A percentile compares a stretch with the other conserved stretches of the same genome.
Evolutionary conservation across 805 yeast species (phyloP).

Genomic region (Sugiyamaella lignohabitans): DNA sequence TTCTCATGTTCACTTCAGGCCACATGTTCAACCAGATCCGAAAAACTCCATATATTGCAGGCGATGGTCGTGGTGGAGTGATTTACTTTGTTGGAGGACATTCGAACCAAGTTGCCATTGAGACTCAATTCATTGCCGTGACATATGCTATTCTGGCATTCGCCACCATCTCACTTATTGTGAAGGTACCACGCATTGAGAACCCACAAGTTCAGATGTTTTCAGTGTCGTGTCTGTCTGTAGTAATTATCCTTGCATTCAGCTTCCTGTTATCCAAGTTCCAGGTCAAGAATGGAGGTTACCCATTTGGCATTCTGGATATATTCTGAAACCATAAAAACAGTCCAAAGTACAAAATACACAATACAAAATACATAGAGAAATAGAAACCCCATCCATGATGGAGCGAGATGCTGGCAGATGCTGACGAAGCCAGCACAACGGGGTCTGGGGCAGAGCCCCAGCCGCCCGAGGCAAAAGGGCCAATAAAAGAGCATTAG

Average conservation of each 20-base stretch:
- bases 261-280: conserved; percentile 62
- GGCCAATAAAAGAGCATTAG: too few species aligned
- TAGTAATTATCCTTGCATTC: conserved; percentile 48
- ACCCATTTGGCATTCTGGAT: conserved; percentile 60
- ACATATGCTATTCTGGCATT: conserved; percentile 65
- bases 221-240: conserved; percentile 41
- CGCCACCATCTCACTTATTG: conserved; percentile 50
- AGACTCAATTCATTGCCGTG: conserved; percentile 78
- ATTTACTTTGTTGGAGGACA: conserved; percentile 60
- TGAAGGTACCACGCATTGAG: conserved; percentile 46
- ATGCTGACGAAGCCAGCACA: too few species aligned
- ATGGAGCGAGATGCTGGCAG: too few species aligned
- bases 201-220: conserved; percentile 43
- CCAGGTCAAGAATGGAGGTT: conserved; percentile 62
- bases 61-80: conserved; percentile 35
- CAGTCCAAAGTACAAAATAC: too few species aligned
- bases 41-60: conserved; percentile 49
- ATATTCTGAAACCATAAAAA: too few species aligned
- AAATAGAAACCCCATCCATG: too few species aligned
- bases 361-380: too few species aligned
- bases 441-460: too few species aligned
- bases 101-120: conserved; percentile 74
- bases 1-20: conserved; percentile 74
- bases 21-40: conserved; percentile 92
- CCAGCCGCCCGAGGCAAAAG: too few species aligned